Evolutionary conservation across 2,329 filamentous ascomycete species (phyloP).

Genomic region (Epichloe hybrida): DNA sequence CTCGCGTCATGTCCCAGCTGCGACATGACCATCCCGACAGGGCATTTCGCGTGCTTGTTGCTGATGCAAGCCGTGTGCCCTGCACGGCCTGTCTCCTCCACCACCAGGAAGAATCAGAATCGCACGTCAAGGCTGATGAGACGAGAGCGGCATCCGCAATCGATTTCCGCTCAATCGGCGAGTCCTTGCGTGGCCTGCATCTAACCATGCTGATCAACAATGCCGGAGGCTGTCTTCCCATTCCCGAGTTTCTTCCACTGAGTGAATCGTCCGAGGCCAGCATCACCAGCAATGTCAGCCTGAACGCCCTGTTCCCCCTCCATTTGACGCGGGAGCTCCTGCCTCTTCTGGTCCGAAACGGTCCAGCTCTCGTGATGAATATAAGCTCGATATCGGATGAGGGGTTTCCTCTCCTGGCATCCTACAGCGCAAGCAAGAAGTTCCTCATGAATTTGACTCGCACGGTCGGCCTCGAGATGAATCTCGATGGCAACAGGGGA

Average conservation of each 20-base stretch:
- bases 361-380: constrained; percentile 35
- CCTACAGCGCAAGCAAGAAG: constrained; percentile 33
- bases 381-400: constrained; percentile 32
- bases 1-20: constrained; percentile 26
- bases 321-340: constrained; percentile 31
- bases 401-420: constrained; percentile 29
- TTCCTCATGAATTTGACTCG: constrained; percentile 24
- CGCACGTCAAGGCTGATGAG: constrained; percentile 7
- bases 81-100: neutral
- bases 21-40: constrained; percentile 23
- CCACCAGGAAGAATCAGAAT: constrained; percentile 6
- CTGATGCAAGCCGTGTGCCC: constrained; percentile 22
- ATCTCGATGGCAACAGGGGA: constrained; percentile 5
- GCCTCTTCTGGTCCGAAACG: constrained; percentile 25
- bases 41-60: constrained; percentile 26
- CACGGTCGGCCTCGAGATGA: constrained; percentile 28
- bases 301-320: constrained; percentile 36
- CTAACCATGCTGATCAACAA: constrained; percentile 45
- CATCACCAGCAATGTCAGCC: constrained; percentile 26
- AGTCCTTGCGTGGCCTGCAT: constrained; percentile 17
- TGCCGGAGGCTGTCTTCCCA: constrained; percentile 16
- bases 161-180: constrained; percentile 6
- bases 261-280: constrained; percentile 21
- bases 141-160: too few species aligned
- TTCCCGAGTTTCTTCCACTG: constrained; percentile 22